Conservation (phyloP, 2,329 filamentous ascomycete genomes). For the Aspergillus oerlinghausenensis region DNA sequence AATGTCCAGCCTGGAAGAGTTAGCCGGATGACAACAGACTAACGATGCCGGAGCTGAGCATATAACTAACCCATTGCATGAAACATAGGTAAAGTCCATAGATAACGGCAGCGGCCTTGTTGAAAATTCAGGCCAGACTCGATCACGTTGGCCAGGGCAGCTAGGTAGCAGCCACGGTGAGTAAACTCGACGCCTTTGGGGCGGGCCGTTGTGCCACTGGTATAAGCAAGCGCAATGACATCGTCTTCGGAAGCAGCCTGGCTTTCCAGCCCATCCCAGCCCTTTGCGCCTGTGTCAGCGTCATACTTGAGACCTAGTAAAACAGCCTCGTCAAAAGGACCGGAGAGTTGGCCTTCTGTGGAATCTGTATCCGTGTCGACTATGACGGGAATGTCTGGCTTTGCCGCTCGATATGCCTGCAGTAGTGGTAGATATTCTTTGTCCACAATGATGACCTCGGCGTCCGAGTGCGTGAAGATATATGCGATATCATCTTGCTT, state of each 20-base stretch:
- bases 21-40: slow-evolving; percentile 28
- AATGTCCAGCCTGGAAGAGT: slow-evolving; percentile 64
- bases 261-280: slow-evolving; percentile 72
- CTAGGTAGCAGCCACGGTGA: slow-evolving; percentile 81
- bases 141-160: slow-evolving; percentile 76
- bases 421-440: slow-evolving; percentile 71
- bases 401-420: slow-evolving; percentile 56
- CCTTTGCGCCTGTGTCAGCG: slow-evolving; percentile 56
- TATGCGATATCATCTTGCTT: slow-evolving; percentile 84
- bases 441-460: slow-evolving; percentile 83
- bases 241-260: slow-evolving; percentile 72
- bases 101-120: slow-evolving; percentile 68
- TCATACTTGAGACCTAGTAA: slow-evolving; percentile 75
- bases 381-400: slow-evolving; percentile 65
- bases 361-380: slow-evolving; percentile 81
- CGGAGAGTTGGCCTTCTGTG: slow-evolving; percentile 66
- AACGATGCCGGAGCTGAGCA: not conserved
- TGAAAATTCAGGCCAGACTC: slow-evolving; percentile 78
- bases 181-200: slow-evolving; percentile 94
- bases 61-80: slow-evolving; percentile 52
- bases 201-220: slow-evolving; percentile 82
- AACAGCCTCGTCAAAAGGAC: slow-evolving; percentile 79
- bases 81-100: slow-evolving; percentile 92
- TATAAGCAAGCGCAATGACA: slow-evolving; percentile 84
- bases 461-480: slow-evolving; percentile 83